phyloP scores from a whole-genome alignment of 306 rosid genomes.

The Astragalus membranaceus region DNA sequence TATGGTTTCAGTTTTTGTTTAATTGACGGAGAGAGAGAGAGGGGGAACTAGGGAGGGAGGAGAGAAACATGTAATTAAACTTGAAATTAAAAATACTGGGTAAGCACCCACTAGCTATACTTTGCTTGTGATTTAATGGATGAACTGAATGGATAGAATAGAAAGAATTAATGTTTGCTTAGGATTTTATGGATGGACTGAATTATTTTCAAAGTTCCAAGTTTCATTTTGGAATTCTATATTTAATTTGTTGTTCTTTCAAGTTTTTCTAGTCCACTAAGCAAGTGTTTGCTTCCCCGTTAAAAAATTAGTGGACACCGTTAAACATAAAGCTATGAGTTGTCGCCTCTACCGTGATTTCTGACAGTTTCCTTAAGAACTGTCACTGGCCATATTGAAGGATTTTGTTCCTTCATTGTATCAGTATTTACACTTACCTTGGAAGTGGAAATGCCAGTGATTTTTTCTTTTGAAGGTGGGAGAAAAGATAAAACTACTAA shows the following conservation, averaged over 20 bases:
- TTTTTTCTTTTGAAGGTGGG: not conserved
- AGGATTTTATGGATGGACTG: conserved; percentile 1
- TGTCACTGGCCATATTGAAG: not conserved
- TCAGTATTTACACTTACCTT: not conserved
- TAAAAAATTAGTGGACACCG: no score
- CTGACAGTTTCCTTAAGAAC: no score
- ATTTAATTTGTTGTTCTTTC: not conserved
- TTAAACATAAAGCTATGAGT: no score
- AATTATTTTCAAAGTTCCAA: not conserved
- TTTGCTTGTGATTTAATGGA: not conserved
- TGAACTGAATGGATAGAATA: not conserved
- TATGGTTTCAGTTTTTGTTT: not conserved
- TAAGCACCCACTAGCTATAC: not conserved
- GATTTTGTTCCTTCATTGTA: not conserved
- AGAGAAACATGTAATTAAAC: not conserved
- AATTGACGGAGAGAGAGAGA: no score
- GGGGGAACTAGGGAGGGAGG: no score
- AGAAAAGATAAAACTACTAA: not conserved
- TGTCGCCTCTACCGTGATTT: no score
- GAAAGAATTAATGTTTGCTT: not conserved
- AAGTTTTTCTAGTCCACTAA: not conserved
- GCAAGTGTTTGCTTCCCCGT: no score
- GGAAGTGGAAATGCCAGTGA: not conserved
- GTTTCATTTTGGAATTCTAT: not conserved
- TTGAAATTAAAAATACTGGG: not conserved